A percentile compares a stretch with the other conserved stretches of the same genome.
phyloP scores from a whole-genome alignment of 495 filamentous ascomycete genomes.

The Xylaria curta region DNA sequence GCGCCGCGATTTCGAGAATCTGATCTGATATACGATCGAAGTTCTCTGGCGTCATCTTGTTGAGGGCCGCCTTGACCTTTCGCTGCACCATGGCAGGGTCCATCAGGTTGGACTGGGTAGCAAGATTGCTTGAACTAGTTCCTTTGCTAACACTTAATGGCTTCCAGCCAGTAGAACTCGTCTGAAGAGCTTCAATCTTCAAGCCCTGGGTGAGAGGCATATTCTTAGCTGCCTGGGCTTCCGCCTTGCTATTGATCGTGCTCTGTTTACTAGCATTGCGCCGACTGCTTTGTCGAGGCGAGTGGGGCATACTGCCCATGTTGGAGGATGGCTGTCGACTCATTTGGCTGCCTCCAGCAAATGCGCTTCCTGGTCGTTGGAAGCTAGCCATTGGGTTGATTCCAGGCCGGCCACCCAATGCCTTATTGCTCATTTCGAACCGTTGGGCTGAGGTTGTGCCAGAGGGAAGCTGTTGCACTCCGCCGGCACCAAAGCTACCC shows the following conservation, averaged over 20 bases:
- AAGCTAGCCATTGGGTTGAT: slow-evolving; percentile 66
- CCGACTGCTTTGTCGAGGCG: slow-evolving; percentile 58
- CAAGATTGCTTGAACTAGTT: slow-evolving; percentile 43
- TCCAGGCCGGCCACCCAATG: slow-evolving; percentile 49
- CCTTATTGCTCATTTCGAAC: slow-evolving; percentile 56
- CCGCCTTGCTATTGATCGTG: slow-evolving; percentile 60
- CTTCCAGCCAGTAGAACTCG: slow-evolving; percentile 84
- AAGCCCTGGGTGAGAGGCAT: slow-evolving; percentile 87
- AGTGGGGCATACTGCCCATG: slow-evolving; percentile 53
- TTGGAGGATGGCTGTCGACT: slow-evolving; percentile 57
- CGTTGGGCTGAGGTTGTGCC: slow-evolving; percentile 72
- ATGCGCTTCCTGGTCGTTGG: slow-evolving; percentile 60
- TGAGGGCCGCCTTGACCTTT: slow-evolving; percentile 96
- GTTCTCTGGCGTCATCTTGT: slow-evolving; percentile 99
- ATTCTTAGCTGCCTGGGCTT: slow-evolving; percentile 71
- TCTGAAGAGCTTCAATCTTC: slow-evolving; percentile 79
- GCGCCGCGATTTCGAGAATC: slow-evolving; percentile 88
- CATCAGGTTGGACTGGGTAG: slow-evolving; percentile 64
- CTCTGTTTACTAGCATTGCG: slow-evolving; percentile 70
- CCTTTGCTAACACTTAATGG: slow-evolving; percentile 69
- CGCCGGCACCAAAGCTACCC: slow-evolving; percentile 68
- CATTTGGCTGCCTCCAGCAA: slow-evolving; percentile 61
- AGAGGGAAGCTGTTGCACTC: slow-evolving; percentile 63
- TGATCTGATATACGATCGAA: slow-evolving; percentile 95
- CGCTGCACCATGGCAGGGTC: slow-evolving; percentile 93